Evolutionary conservation across 371 early-diverging fungal genomes (phyloP).

Genomic region (Synchytrium microbalum): DNA sequence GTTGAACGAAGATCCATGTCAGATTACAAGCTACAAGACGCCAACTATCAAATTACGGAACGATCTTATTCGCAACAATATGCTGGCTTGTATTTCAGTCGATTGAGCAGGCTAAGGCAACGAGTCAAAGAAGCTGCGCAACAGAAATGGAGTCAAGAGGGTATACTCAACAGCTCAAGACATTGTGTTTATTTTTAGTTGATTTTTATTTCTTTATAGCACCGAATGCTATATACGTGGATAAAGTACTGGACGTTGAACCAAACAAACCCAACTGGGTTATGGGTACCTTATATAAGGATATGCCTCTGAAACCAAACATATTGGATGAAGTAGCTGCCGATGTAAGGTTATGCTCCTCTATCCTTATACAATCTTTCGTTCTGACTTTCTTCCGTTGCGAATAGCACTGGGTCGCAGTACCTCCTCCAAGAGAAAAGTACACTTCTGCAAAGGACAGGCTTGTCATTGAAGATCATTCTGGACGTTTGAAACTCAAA

Average conservation of each 20-base stretch:
- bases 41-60: conserved; percentile 38
- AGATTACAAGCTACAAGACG: too few species aligned
- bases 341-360: conserved; percentile 10
- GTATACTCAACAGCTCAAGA: neutral
- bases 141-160: conserved; percentile 40
- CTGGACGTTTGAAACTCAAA: conserved; percentile 59
- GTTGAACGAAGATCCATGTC: too few species aligned
- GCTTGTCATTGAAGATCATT: conserved; percentile 83
- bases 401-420: conserved; percentile 53
- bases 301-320: conserved; percentile 77
- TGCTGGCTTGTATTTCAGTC: conserved; percentile 73
- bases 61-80: conserved; percentile 69
- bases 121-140: conserved; percentile 41
- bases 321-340: conserved; percentile 66
- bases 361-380: neutral
- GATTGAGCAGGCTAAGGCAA: conserved; percentile 58
- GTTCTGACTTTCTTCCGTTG: neutral
- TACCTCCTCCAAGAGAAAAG: conserved; percentile 53
- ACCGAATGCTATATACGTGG: conserved; percentile 30
- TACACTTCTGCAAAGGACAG: conserved; percentile 56
- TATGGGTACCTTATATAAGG: conserved; percentile 79
- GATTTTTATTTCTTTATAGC: neutral
- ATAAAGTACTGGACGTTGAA: conserved; percentile 61
- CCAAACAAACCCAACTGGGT: conserved; percentile 56
- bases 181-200: neutral